Percentiles rank a stretch among this genome's conserved stretches.
These are phyloP conservation scores for Phytopythium ostracodes DNA, from an alignment of 352 stramenopile species.

Conservation along the genomic window DNA sequence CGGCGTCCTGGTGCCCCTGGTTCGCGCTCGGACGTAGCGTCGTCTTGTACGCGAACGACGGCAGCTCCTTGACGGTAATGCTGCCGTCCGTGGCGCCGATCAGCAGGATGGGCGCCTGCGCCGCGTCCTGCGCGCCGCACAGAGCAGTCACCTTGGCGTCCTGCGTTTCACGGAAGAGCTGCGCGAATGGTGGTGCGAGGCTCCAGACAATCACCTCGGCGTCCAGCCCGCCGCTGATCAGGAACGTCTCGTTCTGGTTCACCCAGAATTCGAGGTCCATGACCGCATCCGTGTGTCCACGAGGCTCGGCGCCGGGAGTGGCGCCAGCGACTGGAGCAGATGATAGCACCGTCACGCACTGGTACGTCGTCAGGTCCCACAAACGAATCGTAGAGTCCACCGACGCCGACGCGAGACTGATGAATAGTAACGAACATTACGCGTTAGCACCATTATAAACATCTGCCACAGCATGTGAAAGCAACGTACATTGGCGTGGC, in stretches of 20 bases:
- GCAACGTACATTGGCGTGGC: slow-evolving; percentile 42
- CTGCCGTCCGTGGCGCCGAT: slow-evolving; percentile 70
- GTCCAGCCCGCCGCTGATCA: slow-evolving; percentile 79
- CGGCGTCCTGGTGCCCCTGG: slow-evolving; percentile 66
- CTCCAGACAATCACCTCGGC: slow-evolving; percentile 84
- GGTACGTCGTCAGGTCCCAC: slow-evolving; percentile 80
- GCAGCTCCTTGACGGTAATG: slow-evolving; percentile 82
- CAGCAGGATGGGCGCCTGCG: slow-evolving; percentile 66
- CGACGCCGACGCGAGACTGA: slow-evolving; percentile 68
- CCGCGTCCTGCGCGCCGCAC: slow-evolving; percentile 60
- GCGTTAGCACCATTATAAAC: not conserved
- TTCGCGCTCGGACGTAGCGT: slow-evolving; percentile 55
- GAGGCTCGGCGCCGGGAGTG: slow-evolving; percentile 32
- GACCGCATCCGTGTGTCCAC: slow-evolving; percentile 75
- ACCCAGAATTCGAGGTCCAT: slow-evolving; percentile 88
- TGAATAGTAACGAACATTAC: not conserved
- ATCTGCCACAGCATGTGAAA: not conserved
- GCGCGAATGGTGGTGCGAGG: slow-evolving; percentile 67
- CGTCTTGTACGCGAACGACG: slow-evolving; percentile 84
- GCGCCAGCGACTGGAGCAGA: not conserved
- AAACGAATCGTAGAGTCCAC: slow-evolving; percentile 79
- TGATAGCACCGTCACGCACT: slow-evolving; percentile 77
- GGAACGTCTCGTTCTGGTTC: slow-evolving; percentile 80
- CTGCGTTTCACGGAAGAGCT: slow-evolving; percentile 81
- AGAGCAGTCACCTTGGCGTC: slow-evolving; percentile 75